Percentiles rank a stretch among this genome's conserved stretches.
phyloP scores from a whole-genome alignment of 1,284 basidiomycete genomes.

The Trametes polyzona region DNA sequence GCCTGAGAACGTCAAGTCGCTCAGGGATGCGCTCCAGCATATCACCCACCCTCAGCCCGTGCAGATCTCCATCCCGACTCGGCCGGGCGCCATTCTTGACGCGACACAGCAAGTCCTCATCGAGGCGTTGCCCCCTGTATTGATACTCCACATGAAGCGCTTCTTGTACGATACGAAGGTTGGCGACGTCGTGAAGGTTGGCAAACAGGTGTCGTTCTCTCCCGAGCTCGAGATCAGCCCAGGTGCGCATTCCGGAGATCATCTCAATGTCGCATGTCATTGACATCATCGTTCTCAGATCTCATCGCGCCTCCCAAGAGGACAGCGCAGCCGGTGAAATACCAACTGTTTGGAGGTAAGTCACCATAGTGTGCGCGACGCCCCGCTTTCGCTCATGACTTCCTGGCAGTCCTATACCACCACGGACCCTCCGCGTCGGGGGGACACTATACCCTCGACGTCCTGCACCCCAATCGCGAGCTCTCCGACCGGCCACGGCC shows the following conservation, averaged over 20 bases:
- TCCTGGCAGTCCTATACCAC: slow-evolving; percentile 81
- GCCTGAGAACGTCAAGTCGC: slow-evolving; percentile 76
- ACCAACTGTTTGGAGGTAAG: slow-evolving; percentile 88
- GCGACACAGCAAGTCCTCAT: slow-evolving; percentile 90
- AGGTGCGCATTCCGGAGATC: slow-evolving; percentile 48
- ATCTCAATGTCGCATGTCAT: background rate
- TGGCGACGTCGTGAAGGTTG: slow-evolving; percentile 84
- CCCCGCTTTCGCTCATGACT: background rate
- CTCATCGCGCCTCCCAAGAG: slow-evolving; percentile 65
- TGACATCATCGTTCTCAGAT: slow-evolving; percentile 45
- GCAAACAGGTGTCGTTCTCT: slow-evolving; percentile 82
- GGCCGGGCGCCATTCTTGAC: slow-evolving; percentile 68
- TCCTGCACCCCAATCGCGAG: slow-evolving; percentile 79
- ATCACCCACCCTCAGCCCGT: slow-evolving; percentile 86
- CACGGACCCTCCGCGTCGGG: slow-evolving; percentile 91
- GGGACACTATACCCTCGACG: slow-evolving; percentile 95
- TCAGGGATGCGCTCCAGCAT: slow-evolving; percentile 83
- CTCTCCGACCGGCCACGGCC: slow-evolving; percentile 49
- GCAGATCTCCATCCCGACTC: slow-evolving; percentile 66
- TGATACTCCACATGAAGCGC: slow-evolving; percentile 92
- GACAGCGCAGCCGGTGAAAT: slow-evolving; percentile 56
- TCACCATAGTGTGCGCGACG: too few relatives aligned
- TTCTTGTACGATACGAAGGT: slow-evolving; percentile 87
- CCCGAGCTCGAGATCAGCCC: slow-evolving; percentile 77
- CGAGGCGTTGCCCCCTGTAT: slow-evolving; percentile 83